Percentiles rank a stretch among this genome's conserved stretches.
Conservation (phyloP, 2,329 filamentous ascomycete species). For the Diplodia corticola region DNA sequence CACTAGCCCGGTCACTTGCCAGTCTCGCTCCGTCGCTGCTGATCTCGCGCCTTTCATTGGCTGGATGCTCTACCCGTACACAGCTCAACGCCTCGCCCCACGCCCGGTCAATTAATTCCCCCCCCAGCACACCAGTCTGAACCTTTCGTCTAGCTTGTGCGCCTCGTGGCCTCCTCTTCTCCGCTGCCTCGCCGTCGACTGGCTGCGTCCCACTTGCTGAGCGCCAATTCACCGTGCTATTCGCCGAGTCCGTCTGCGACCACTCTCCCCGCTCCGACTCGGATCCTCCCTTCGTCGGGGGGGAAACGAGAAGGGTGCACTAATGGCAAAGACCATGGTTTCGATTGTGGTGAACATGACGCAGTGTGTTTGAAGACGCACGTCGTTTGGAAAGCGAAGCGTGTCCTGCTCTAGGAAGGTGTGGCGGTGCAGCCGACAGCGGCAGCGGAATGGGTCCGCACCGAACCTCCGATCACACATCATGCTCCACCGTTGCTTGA, state of each 20-base stretch:
- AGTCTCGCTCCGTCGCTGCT: not conserved
- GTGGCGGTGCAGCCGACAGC: too few species aligned
- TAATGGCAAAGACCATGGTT: conserved; percentile 20
- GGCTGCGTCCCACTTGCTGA: conserved; percentile 48
- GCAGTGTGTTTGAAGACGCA: conserved; percentile 5
- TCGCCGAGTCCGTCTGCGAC: not conserved
- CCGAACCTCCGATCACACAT: conserved; percentile 1
- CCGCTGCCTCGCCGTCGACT: conserved; percentile 40
- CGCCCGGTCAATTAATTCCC: not conserved
- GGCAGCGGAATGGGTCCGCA: conserved; percentile 9
- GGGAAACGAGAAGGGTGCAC: conserved; percentile 3
- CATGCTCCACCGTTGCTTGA: conserved; percentile 14
- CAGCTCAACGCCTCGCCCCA: not conserved
- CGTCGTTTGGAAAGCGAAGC: conserved; percentile 3
- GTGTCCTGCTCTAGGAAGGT: conserved; percentile 1
- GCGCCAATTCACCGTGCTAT: conserved; percentile 41
- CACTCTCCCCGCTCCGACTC: not conserved
- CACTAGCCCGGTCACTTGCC: not conserved
- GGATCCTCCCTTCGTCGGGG: not conserved
- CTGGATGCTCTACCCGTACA: not conserved
- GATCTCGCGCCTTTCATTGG: not conserved
- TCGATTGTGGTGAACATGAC: not conserved
- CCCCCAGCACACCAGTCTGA: not conserved
- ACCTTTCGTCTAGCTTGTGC: conserved; percentile 12
- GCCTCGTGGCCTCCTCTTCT: conserved; percentile 22